These are phyloP conservation scores for Alternaria triticina DNA, from an alignment of 2,329 filamentous ascomycete genomes.

Conservation along the genomic window DNA sequence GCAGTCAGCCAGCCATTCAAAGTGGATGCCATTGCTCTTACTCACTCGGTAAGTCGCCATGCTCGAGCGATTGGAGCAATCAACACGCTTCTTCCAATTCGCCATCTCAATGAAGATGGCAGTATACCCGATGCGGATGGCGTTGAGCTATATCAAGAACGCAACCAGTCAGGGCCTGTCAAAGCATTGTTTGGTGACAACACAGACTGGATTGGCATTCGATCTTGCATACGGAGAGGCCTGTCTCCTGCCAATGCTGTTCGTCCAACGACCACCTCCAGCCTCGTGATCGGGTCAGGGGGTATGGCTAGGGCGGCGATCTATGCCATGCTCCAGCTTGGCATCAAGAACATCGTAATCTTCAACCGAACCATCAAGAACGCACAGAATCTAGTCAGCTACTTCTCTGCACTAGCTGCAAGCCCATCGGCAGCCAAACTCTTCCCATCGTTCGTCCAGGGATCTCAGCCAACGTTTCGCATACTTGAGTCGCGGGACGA, in stretches of 20 bases:
- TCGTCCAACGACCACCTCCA: constrained; percentile 56
- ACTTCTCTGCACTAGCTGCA: constrained; percentile 65
- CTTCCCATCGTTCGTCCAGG: constrained; percentile 29
- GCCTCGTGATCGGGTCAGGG: constrained; percentile 62
- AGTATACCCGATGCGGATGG: constrained; percentile 63
- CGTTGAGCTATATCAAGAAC: constrained; percentile 57
- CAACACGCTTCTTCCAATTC: constrained; percentile 75
- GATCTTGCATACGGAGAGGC: constrained; percentile 73
- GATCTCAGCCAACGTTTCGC: constrained; percentile 55
- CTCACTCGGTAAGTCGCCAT: constrained; percentile 71
- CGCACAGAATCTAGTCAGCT: constrained; percentile 68
- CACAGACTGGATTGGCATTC: constrained; percentile 80
- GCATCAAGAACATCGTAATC: constrained; percentile 76
- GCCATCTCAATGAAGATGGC: constrained; percentile 63
- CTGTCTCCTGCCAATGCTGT: constrained; percentile 72
- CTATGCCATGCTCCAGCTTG: constrained; percentile 80
- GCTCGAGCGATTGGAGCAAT: constrained; percentile 76
- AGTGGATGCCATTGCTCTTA: constrained; percentile 68
- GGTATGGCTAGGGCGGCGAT: constrained; percentile 80
- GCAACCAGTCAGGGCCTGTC: constrained; percentile 69
- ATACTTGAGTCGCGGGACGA: constrained; percentile 65
- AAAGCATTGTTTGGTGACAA: constrained; percentile 78
- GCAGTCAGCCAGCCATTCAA: constrained; percentile 77
- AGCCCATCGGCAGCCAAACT: constrained; percentile 24
- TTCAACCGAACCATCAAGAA: constrained; percentile 72